Percentiles rank a stretch among this genome's conserved stretches.
These are phyloP conservation scores for Phyllosticta capitalensis DNA, from an alignment of 2,329 filamentous ascomycete genomes.

Conservation along the genomic window DNA sequence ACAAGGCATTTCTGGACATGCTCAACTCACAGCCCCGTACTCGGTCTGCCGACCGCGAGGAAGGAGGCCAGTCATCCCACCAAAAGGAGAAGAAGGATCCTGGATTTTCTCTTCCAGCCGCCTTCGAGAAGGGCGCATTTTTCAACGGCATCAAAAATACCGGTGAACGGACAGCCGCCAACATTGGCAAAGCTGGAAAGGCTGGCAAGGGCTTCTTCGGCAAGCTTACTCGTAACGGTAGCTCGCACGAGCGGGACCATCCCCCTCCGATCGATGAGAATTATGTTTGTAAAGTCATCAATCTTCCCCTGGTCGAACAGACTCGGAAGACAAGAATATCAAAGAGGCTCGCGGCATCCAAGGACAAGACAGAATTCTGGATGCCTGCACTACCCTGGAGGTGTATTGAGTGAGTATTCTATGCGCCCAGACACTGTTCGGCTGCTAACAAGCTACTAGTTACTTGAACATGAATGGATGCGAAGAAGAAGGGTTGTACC, in stretches of 20 bases:
- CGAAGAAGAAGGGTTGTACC: constrained; percentile 87
- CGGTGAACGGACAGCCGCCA: constrained; percentile 64
- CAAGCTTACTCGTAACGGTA: constrained; percentile 61
- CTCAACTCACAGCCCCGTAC: constrained; percentile 52
- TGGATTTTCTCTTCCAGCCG: constrained; percentile 32
- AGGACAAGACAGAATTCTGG: constrained; percentile 97
- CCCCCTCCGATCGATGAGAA: constrained; percentile 59
- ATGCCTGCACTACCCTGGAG: constrained; percentile 95
- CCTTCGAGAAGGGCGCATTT: constrained; percentile 54
- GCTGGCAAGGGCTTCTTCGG: constrained; percentile 76
- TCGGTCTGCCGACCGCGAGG: constrained; percentile 59
- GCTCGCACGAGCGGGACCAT: constrained; percentile 58
- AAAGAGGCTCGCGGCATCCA: constrained; percentile 74
- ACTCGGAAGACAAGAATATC: constrained; percentile 86
- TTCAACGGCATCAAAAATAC: constrained; percentile 66
- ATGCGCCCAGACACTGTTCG: not conserved
- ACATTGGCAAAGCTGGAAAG: constrained; percentile 43
- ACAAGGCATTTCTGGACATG: constrained; percentile 59
- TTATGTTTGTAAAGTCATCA: constrained; percentile 77
- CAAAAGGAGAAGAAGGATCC: constrained; percentile 20
- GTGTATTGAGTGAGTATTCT: constrained; percentile 64
- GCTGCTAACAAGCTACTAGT: constrained; percentile 25
- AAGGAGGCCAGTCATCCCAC: constrained; percentile 22
- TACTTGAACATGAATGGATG: constrained; percentile 92
- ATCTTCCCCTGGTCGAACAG: constrained; percentile 76